Conservation (phyloP, 805 yeast genomes). For the Grigorovia transvaalensis region DNA sequence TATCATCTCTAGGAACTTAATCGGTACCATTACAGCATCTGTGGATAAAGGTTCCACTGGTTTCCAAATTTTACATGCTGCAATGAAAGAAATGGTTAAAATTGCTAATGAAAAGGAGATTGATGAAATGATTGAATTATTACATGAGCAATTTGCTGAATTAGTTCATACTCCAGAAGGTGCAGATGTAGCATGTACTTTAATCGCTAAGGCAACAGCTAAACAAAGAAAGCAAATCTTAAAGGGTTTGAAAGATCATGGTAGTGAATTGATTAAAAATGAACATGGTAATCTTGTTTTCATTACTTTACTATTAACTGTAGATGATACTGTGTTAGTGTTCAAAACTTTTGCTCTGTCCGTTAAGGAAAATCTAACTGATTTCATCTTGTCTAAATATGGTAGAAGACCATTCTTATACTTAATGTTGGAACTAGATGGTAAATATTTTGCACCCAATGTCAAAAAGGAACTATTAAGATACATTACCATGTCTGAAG, state of each 20-base stretch:
- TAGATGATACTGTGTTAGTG: slow-evolving; percentile 85
- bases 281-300: slow-evolving; percentile 81
- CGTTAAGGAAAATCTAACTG: slow-evolving; percentile 44
- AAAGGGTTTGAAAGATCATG: slow-evolving; percentile 64
- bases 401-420: slow-evolving; percentile 86
- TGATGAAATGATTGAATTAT: slow-evolving; percentile 69
- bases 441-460: slow-evolving; percentile 72
- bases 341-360: slow-evolving; percentile 50
- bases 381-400: slow-evolving; percentile 56
- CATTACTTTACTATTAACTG: slow-evolving; percentile 68
- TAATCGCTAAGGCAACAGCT: slow-evolving; percentile 75
- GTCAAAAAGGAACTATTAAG: slow-evolving; percentile 47
- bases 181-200: slow-evolving; percentile 74
- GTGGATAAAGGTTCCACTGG: slow-evolving; percentile 95
- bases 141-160: slow-evolving; percentile 86
- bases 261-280: slow-evolving; percentile 64
- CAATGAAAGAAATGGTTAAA: slow-evolving; percentile 78
- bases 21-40: slow-evolving; percentile 77
- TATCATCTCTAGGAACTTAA: slow-evolving; percentile 62
- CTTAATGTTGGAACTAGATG: slow-evolving; percentile 65
- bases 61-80: slow-evolving; percentile 90
- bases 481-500: slow-evolving; percentile 50
- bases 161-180: slow-evolving; percentile 94
- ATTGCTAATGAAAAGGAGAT: slow-evolving; percentile 58
- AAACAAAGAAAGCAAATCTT: slow-evolving; percentile 81